phyloP scores from a whole-genome alignment of 805 yeast species.

The Spathaspora passalidarum region DNA sequence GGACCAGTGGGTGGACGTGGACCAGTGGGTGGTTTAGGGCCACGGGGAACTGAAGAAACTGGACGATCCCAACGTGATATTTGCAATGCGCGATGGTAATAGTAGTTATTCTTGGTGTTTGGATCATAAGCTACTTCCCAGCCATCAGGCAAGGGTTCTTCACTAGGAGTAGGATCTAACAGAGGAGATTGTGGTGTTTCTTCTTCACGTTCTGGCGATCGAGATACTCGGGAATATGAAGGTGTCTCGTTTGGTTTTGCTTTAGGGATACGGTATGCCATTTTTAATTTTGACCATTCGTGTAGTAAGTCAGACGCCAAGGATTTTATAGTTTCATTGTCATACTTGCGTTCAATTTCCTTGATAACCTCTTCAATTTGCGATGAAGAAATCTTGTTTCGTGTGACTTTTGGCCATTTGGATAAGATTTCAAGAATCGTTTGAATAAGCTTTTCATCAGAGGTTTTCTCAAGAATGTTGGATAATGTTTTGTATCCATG shows the following conservation, averaged over 20 bases:
- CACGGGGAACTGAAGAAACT: constrained; percentile 27
- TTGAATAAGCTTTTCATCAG: constrained; percentile 34
- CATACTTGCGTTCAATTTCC: constrained; percentile 28
- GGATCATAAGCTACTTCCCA: constrained; percentile 62
- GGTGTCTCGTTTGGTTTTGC: constrained; percentile 18
- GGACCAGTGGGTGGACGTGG: constrained; percentile 8
- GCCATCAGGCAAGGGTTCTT: constrained; percentile 50
- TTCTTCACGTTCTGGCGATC: constrained; percentile 14
- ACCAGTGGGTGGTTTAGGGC: constrained; percentile 20
- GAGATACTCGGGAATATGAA: constrained; percentile 17
- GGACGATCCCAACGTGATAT: constrained; percentile 65
- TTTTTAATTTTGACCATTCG: constrained; percentile 71
- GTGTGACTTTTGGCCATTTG: constrained; percentile 56
- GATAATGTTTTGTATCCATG: constrained; percentile 87
- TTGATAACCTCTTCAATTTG: constrained; percentile 65
- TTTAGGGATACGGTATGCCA: constrained; percentile 86
- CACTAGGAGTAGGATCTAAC: constrained; percentile 13
- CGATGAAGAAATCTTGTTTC: constrained; percentile 72
- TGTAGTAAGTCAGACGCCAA: constrained; percentile 47
- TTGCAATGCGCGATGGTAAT: constrained; percentile 48
- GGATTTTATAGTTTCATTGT: constrained; percentile 23
- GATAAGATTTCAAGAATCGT: constrained; percentile 57
- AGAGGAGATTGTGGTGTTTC: not conserved
- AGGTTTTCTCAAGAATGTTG: constrained; percentile 41
- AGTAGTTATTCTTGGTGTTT: constrained; percentile 45